These are phyloP conservation scores for Kuraishia ogatae DNA, from an alignment of 805 yeast species.

Conservation along the genomic window DNA sequence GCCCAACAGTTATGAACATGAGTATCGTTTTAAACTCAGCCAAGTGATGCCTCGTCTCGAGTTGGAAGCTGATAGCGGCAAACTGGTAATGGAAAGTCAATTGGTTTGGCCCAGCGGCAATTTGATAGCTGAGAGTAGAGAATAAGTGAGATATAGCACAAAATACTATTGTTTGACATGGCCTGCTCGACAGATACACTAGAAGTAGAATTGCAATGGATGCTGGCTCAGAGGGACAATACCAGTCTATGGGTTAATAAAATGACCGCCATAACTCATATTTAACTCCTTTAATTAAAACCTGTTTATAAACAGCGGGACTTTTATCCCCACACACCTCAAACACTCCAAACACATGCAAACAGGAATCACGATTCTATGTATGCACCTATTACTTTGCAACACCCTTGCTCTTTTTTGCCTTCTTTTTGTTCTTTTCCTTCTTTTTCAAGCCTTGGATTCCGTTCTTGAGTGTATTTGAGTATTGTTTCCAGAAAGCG, in stretches of 20 bases:
- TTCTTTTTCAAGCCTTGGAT: conserved; percentile 73
- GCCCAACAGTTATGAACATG: conserved; percentile 34
- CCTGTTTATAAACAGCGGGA: neutral
- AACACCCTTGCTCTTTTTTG: conserved; percentile 24
- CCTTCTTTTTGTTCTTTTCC: conserved; percentile 67
- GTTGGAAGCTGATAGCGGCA: conserved; percentile 21
- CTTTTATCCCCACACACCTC: neutral
- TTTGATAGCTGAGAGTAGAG: conserved; percentile 23
- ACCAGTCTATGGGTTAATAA: no score
- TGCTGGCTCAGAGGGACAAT: no score
- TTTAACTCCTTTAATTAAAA: no score
- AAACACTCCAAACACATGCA: no score
- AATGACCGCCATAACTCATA: no score
- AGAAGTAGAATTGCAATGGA: no score
- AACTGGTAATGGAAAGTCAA: conserved; percentile 30
- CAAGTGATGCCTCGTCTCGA: conserved; percentile 51
- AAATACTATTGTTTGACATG: no score
- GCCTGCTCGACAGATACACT: no score
- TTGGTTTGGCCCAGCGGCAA: conserved; percentile 59
- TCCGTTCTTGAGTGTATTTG: conserved; percentile 60
- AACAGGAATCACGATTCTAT: neutral
- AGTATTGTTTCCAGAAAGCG: conserved; percentile 69
- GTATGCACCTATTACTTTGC: neutral
- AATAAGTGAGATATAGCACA: neutral
- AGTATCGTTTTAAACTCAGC: conserved; percentile 39